Conservation (phyloP, 768 basidiomycete species). For the Mrakia frigida region DNA sequence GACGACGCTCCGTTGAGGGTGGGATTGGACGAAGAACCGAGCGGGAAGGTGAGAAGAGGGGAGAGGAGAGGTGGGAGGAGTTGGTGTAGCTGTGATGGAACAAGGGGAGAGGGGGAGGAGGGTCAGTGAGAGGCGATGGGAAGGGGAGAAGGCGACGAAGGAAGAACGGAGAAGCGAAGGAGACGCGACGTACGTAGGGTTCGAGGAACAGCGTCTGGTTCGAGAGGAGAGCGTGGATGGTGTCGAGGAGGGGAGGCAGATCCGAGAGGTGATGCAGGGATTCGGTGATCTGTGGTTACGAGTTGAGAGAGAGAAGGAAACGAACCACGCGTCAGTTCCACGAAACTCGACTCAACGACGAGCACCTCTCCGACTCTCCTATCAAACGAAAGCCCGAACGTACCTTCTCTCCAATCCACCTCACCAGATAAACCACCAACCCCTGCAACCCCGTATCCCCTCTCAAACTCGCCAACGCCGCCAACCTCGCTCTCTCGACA, state of each 20-base stretch:
- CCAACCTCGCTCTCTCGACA: slow-evolving; percentile 62
- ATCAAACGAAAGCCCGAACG: slow-evolving; percentile 46
- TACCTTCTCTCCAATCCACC: slow-evolving; percentile 76
- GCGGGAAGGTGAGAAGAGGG: slow-evolving; percentile 76
- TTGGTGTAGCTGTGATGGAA: slow-evolving; percentile 72
- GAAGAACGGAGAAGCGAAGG: slow-evolving; percentile 33
- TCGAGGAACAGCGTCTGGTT: slow-evolving; percentile 89
- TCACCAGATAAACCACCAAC: slow-evolving; percentile 84
- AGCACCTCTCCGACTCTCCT: neutral
- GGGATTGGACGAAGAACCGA: slow-evolving; percentile 61
- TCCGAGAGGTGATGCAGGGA: slow-evolving; percentile 46
- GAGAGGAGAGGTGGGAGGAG: slow-evolving; percentile 88
- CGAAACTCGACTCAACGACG: neutral
- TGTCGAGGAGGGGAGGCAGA: slow-evolving; percentile 70
- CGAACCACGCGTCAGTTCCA: neutral
- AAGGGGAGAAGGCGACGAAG: neutral
- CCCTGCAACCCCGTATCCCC: slow-evolving; percentile 87
- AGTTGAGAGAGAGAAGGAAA: neutral
- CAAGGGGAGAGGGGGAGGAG: neutral
- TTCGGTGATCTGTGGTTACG: slow-evolving; percentile 54
- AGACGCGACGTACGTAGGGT: slow-evolving; percentile 67
- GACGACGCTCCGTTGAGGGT: slow-evolving; percentile 42
- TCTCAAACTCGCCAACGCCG: slow-evolving; percentile 82
- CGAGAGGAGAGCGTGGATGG: slow-evolving; percentile 74
- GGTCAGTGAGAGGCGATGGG: neutral